A percentile compares a stretch with the other conserved stretches of the same genome.
phyloP scores from a whole-genome alignment of 805 yeast genomes.

The Saccharomyces eubayanus region DNA sequence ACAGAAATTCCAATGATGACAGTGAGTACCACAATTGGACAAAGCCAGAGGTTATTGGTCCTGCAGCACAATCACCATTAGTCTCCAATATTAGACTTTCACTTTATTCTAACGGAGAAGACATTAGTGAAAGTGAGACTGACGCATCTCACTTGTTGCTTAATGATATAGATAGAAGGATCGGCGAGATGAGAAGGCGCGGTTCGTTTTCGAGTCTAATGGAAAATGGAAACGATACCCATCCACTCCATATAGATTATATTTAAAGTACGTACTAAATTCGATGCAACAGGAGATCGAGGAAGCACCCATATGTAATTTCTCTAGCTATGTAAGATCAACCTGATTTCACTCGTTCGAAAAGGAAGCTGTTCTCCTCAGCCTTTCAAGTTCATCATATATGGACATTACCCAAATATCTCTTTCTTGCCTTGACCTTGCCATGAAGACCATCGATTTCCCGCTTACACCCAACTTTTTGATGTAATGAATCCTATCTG shows the following conservation, averaged over 20 bases:
- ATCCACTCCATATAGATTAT: not conserved
- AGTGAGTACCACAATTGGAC: not conserved
- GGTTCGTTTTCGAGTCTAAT: not conserved
- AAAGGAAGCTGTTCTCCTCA: conserved; percentile 5
- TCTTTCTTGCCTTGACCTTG: conserved; percentile 72
- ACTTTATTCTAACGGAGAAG: not conserved
- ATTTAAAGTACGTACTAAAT: not conserved
- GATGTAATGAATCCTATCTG: conserved; percentile 15
- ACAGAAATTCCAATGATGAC: too few relatives aligned
- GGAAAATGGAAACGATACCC: not conserved
- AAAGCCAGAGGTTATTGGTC: not conserved
- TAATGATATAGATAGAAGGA: not conserved
- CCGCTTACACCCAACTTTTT: conserved; percentile 61
- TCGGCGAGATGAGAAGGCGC: not conserved
- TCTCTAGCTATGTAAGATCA: not conserved
- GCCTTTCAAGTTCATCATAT: conserved; percentile 31
- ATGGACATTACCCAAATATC: conserved; percentile 65
- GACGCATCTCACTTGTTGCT: not conserved
- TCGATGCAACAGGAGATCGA: not conserved
- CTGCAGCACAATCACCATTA: not conserved
- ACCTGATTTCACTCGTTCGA: not conserved
- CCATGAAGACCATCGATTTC: conserved; percentile 61
- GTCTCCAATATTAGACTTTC: not conserved
- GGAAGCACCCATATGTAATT: not conserved
- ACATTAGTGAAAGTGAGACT: not conserved